These are phyloP conservation scores for Collariella sp. DNA, from an alignment of 495 filamentous ascomycete species.

Conservation along the genomic window DNA sequence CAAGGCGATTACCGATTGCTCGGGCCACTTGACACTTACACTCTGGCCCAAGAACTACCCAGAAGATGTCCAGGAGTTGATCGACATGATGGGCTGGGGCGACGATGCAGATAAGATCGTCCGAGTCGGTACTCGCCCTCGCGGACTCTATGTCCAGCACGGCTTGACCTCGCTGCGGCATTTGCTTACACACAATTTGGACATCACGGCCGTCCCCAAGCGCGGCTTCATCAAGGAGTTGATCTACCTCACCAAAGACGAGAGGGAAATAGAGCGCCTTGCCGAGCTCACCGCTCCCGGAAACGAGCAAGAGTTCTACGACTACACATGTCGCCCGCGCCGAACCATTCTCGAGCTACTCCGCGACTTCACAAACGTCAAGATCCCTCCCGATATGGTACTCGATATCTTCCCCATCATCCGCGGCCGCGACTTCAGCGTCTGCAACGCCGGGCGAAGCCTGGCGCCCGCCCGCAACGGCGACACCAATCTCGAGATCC, in stretches of 20 bases:
- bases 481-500: conserved; percentile 54
- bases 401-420: conserved; percentile 65
- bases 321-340: conserved; percentile 88
- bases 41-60: conserved; percentile 83
- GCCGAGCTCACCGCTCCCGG: conserved; percentile 69
- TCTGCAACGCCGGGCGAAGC: conserved; percentile 60
- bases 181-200: conserved; percentile 72
- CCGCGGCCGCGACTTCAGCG: conserved; percentile 76
- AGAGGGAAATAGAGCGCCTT: conserved; percentile 69
- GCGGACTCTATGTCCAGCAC: not conserved
- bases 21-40: conserved; percentile 66
- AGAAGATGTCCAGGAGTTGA: conserved; percentile 63
- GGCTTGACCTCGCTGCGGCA: conserved; percentile 52
- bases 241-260: conserved; percentile 61
- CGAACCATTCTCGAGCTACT: conserved; percentile 87
- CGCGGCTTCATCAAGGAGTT: conserved; percentile 74
- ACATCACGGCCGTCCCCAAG: conserved; percentile 80
- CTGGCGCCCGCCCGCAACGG: not conserved
- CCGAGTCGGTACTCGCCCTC: conserved; percentile 2
- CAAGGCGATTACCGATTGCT: conserved; percentile 25
- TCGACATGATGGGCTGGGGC: conserved; percentile 69
- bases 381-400: conserved; percentile 66
- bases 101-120: conserved; percentile 52
- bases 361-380: conserved; percentile 77
- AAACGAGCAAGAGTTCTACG: conserved; percentile 82